Evolutionary conservation across 2,329 filamentous ascomycete genomes (phyloP).

Genomic region (Curvularia sp.): DNA sequence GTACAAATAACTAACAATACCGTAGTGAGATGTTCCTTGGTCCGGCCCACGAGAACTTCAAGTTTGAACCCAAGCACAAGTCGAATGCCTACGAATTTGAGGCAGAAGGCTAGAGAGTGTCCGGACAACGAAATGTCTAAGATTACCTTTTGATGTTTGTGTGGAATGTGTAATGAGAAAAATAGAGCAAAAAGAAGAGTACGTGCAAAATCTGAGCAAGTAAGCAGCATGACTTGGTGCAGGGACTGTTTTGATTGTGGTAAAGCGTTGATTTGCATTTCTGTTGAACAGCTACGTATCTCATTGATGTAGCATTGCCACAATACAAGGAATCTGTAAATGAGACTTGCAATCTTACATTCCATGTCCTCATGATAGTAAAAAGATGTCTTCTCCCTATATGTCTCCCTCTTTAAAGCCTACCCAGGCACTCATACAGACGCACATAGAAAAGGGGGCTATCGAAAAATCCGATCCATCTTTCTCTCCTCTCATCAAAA

Average conservation of each 20-base stretch:
- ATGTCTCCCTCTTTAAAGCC: background rate
- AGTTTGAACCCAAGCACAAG: slow-evolving; percentile 97
- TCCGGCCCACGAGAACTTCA: slow-evolving; percentile 86
- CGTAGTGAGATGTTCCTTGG: slow-evolving; percentile 95
- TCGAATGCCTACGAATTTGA: slow-evolving; percentile 85
- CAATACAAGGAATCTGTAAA: background rate
- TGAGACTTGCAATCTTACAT: background rate
- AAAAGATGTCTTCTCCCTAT: background rate
- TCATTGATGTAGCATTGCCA: background rate
- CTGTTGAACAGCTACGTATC: background rate
- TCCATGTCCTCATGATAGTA: background rate
- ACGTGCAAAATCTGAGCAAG: background rate
- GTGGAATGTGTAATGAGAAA: background rate
- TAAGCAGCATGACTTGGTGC: background rate
- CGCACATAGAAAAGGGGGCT: no score
- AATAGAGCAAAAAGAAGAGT: background rate
- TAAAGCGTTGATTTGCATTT: background rate
- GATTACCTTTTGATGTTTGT: background rate
- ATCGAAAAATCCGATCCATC: background rate
- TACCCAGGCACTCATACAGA: background rate
- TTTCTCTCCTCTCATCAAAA: no score
- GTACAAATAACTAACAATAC: slow-evolving; percentile 20
- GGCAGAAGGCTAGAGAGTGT: slow-evolving; percentile 53
- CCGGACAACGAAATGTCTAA: background rate
- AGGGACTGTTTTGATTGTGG: background rate